Percentiles rank a stretch among this genome's conserved stretches.
phyloP scores from a whole-genome alignment of 192 early-diverging fungal species.

The Coemansia sp. region DNA sequence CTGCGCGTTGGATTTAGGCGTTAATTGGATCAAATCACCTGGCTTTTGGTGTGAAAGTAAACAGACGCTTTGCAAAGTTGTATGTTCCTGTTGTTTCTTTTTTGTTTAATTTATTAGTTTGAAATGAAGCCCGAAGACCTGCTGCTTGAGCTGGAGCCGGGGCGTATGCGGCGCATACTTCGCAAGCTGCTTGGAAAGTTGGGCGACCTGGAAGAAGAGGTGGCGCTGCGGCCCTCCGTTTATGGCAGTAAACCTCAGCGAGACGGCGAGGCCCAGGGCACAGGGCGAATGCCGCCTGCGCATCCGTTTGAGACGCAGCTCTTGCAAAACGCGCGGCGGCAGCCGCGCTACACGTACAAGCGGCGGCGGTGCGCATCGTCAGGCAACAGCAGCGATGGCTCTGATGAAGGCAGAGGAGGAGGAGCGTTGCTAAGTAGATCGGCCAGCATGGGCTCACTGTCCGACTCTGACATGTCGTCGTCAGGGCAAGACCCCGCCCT shows the following conservation, averaged over 20 bases:
- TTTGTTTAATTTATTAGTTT: not conserved
- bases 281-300: slow-evolving; percentile 24
- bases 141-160: slow-evolving; percentile 23
- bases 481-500: slow-evolving; percentile 39
- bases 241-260: not conserved
- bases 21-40: not conserved
- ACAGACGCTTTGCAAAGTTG: too few relatives aligned
- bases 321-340: slow-evolving; percentile 3
- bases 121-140: slow-evolving; percentile 38
- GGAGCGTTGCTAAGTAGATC: slow-evolving; percentile 11
- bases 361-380: slow-evolving; percentile 16
- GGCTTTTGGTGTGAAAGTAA: too few relatives aligned
- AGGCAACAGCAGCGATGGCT: slow-evolving; percentile 17
- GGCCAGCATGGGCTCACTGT: slow-evolving; percentile 34
- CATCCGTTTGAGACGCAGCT: slow-evolving; percentile 33
- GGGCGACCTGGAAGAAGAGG: slow-evolving; percentile 43
- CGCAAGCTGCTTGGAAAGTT: slow-evolving; percentile 47
- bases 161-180: slow-evolving; percentile 38
- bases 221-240: slow-evolving; percentile 20
- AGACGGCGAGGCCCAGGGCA: not conserved
- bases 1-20: not conserved
- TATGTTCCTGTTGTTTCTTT: not conserved
- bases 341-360: slow-evolving; percentile 52
- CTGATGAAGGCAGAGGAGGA: slow-evolving; percentile 3
- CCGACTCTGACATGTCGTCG: slow-evolving; percentile 30